Evolutionary conservation across 495 filamentous ascomycete species (phyloP).

Genomic region (Aspergillus mulundensis): DNA sequence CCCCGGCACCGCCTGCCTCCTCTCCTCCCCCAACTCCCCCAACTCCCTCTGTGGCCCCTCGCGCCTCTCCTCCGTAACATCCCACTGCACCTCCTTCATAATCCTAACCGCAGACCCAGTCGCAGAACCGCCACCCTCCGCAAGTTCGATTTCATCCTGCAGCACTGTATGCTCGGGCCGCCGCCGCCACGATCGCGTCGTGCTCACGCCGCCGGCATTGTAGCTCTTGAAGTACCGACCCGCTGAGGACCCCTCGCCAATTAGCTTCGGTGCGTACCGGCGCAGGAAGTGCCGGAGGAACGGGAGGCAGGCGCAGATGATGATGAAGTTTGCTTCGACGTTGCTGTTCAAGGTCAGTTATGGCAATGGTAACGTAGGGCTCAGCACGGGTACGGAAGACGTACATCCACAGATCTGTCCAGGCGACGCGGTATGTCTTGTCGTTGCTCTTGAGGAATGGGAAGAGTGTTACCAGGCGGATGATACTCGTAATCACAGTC

Average conservation of each 20-base stretch:
- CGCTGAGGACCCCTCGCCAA: conserved; percentile 5
- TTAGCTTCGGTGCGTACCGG: not conserved
- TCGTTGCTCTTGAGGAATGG: conserved; percentile 4
- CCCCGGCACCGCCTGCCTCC: not conserved
- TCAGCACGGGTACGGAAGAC: too few species aligned
- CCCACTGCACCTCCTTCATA: conserved; percentile 13
- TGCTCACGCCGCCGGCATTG: not conserved
- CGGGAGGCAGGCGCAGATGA: conserved; percentile 10
- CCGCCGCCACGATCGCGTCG: not conserved
- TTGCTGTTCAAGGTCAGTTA: conserved; percentile 4
- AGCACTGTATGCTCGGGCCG: not conserved
- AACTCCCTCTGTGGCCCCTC: not conserved
- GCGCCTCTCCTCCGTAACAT: conserved; percentile 1
- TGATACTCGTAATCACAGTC: conserved; percentile 10
- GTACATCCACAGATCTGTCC: conserved; percentile 11
- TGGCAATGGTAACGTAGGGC: too few species aligned
- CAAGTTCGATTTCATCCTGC: conserved; percentile 5
- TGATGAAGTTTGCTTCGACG: conserved; percentile 14
- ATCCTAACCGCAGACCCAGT: not conserved
- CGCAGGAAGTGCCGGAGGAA: conserved; percentile 11
- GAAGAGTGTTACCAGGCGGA: conserved; percentile 10
- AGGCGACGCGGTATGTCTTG: conserved; percentile 4
- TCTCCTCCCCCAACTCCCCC: not conserved
- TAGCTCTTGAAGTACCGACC: conserved; percentile 4
- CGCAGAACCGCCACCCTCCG: not conserved